Evolutionary conservation across 2,329 filamentous ascomycete genomes (phyloP), one percentile per base, ranked within the genome.

Genomic region (Apiospora hydei): DNA sequence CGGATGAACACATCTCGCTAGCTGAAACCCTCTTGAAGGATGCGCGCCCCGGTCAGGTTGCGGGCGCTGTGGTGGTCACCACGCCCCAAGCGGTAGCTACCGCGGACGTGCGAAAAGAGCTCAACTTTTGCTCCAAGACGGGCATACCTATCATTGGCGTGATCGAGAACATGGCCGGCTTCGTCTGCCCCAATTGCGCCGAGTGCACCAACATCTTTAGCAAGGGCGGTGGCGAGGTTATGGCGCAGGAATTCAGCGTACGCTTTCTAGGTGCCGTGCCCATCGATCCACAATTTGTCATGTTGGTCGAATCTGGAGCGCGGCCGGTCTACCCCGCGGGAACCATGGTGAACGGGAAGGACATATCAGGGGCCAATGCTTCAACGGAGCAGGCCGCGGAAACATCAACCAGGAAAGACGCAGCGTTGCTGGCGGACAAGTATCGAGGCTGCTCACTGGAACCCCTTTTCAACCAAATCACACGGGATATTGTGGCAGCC

Each of bases 91-190:
- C 96, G 0, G 93, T 99, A 68, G 92, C 94, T 16, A 97, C 96
- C 41, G 93, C 94, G 0, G 96, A 99, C 80, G 96, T 99, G 49
- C 92, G 94, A 78, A 98, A 98, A 80, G 95, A 98, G 82, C 88
- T 98, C 75, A 98, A 98, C 81, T 98, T 98, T 80, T 98, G 95
- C 83, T 86, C 86, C 69, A 98, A 98, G 84, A 96, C 94, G 1
- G 89, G 90, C 43, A 91, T 98, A 68, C 86, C 88, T 2, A 90
- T 97, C 47, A 85, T 98, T 14, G 96, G 96, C 0, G 95, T 99
- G 0, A 89, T 99, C 66, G 96, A 99, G 84, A 99, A 99, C 81
- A 98, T 99, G 96, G 92, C 92, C 76, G 94, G 94, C 2, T 97
- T 94, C 77, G 93, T 96, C n/a, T 96, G 94, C 79, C 91, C 91